phyloP scores from a whole-genome alignment of 371 early-diverging fungal species.

The Mortierella sp. region DNA sequence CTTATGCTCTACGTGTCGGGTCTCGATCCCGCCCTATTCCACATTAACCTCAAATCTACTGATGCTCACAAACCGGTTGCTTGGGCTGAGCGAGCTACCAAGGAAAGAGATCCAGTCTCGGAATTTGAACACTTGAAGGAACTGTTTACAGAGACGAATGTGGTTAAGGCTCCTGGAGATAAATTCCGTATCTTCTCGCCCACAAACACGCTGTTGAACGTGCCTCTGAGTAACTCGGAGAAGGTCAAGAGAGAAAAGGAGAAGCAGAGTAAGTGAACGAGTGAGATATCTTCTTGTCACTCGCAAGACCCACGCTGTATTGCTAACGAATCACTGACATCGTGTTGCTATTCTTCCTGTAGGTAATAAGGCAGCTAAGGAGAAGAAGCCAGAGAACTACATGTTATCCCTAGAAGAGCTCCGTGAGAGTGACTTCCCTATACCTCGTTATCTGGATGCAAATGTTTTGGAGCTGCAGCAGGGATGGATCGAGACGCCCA shows the following conservation, averaged over 20 bases:
- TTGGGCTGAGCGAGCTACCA: conserved; percentile 19
- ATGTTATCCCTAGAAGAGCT: conserved; percentile 62
- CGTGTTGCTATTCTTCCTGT: background rate
- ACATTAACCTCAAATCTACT: conserved; percentile 27
- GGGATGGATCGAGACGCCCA: conserved; percentile 66
- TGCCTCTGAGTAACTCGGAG: conserved; percentile 45
- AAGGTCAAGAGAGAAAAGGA: conserved; percentile 42
- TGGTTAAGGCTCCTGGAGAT: conserved; percentile 40
- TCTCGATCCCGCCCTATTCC: conserved; percentile 33
- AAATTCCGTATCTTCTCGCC: conserved; percentile 41
- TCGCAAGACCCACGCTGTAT: background rate
- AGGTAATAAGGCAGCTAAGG: conserved; percentile 22
- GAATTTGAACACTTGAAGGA: conserved; percentile 23
- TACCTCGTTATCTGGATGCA: conserved; percentile 59
- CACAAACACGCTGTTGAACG: conserved; percentile 39
- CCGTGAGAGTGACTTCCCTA: conserved; percentile 61
- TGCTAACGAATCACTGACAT: background rate
- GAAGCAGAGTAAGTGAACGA: conserved; percentile 30
- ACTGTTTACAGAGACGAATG: conserved; percentile 20
- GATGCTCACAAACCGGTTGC: conserved; percentile 20
- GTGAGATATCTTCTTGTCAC: too few relatives aligned
- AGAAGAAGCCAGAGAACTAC: conserved; percentile 61
- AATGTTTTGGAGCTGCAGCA: conserved; percentile 37
- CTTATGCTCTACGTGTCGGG: conserved; percentile 46
- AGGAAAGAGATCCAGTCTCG: conserved; percentile 13